phyloP scores from a whole-genome alignment of 2,329 filamentous ascomycete species.

The Colletotrichum euphorbiae region DNA sequence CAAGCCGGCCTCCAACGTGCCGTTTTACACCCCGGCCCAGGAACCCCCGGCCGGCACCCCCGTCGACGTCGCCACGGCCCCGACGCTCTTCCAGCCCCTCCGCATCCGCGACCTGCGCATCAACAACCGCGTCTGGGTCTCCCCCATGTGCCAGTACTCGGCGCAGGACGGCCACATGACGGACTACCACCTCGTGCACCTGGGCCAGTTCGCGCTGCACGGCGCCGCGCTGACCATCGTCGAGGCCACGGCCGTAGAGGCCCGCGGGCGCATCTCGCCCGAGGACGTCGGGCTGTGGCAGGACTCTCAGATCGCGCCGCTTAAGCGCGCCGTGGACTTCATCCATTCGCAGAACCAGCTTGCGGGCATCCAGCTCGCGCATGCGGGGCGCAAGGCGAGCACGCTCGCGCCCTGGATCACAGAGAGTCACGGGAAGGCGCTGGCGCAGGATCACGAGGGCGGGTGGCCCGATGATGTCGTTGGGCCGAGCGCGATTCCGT shows the following conservation, averaged over 20 bases:
- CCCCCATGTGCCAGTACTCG: constrained; percentile 73
- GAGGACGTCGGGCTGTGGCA: constrained; percentile 85
- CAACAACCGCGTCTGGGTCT: constrained; percentile 68
- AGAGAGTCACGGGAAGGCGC: constrained; percentile 55
- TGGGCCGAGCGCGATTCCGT: constrained; percentile 66
- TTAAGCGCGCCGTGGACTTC: constrained; percentile 80
- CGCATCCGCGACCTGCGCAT: constrained; percentile 64
- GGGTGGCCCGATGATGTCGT: constrained; percentile 70
- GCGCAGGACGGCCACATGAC: constrained; percentile 75
- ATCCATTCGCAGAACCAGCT: constrained; percentile 82
- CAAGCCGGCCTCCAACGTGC: constrained; percentile 57
- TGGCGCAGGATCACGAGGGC: constrained; percentile 63
- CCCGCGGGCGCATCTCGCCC: constrained; percentile 86
- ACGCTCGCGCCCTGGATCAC: constrained; percentile 74
- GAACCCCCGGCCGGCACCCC: constrained; percentile 63
- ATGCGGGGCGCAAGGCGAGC: constrained; percentile 79
- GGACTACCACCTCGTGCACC: constrained; percentile 84
- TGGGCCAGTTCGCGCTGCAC: constrained; percentile 81
- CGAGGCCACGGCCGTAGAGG: constrained; percentile 81
- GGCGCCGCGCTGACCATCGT: constrained; percentile 80
- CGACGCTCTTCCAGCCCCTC: constrained; percentile 68
- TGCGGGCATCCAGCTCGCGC: constrained; percentile 83
- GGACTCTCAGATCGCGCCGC: constrained; percentile 81
- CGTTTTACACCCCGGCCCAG: constrained; percentile 68
- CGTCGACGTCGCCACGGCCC: constrained; percentile 53